phyloP scores from a whole-genome alignment of 306 rosid genomes.

The Mimosa bimucronata region DNA sequence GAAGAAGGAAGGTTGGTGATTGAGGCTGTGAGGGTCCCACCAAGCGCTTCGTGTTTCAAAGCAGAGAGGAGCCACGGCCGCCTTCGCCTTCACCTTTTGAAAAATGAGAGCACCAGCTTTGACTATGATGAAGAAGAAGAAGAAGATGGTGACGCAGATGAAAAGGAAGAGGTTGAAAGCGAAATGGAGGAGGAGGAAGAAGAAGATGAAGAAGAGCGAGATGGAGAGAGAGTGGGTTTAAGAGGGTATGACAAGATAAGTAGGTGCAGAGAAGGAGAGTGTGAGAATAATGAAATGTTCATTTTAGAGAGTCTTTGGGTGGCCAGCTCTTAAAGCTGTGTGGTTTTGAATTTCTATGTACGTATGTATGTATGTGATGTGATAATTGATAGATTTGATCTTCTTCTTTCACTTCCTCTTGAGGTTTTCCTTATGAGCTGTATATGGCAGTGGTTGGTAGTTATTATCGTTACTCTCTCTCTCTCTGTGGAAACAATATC shows the following conservation, averaged over 20 bases:
- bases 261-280: conserved; percentile 67
- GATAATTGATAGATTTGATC: neutral
- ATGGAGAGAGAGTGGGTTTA: conserved; percentile 14
- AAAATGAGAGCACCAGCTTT: conserved; percentile 35
- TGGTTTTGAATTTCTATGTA: neutral
- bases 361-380: too few relatives aligned
- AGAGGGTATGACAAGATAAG: conserved; percentile 44
- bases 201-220: neutral
- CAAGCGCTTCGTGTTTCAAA: conserved; percentile 49
- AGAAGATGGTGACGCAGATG: conserved; percentile 17
- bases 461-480: conserved; percentile 57
- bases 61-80: conserved; percentile 87
- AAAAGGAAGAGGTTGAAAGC: conserved; percentile 38
- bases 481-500: neutral
- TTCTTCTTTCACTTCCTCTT: conserved; percentile 25
- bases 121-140: conserved; percentile 41
- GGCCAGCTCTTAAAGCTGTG: conserved; percentile 45
- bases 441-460: conserved; percentile 44
- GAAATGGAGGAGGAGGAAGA: conserved; percentile 25
- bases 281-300: conserved; percentile 50
- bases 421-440: conserved; percentile 34
- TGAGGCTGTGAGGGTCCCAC: conserved; percentile 61
- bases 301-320: conserved; percentile 63
- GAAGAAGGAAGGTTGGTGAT: conserved; percentile 78
- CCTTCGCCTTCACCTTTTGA: conserved; percentile 64